Base-by-base conservation (phyloP, 768 basidiomycete species). In the Mycena maculata region DNA sequence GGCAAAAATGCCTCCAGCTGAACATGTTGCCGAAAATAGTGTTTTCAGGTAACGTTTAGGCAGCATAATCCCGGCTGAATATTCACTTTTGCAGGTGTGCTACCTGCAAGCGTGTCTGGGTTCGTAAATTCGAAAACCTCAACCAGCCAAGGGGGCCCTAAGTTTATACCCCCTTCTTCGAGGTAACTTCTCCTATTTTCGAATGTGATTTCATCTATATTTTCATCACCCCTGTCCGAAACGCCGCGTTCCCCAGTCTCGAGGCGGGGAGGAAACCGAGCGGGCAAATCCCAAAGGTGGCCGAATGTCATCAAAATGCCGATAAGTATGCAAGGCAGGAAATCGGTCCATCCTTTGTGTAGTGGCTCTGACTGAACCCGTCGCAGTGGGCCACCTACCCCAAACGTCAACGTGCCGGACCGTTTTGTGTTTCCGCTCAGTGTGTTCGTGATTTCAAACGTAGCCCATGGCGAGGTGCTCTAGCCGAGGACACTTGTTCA, bases 311-410 rank as follows among this genome's bases (percentile, higher is more conserved):
- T 65, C 64, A 11, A 65, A 23, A 20, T 42, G 10, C 16, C 57
- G 64, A n/a, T 15, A 65, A 3, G 28, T 25, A 15, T 18, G 30
- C 48, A 60, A 44, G 12, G 56, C 47, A 22, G 64, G 64, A 38
- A 65, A 65, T 31, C 11, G 44, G 20, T 45, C 22, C 44, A 3
- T 18, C 6, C 4, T 22, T 25, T 3, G 4, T 22, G 23, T 3
- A 3, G 3, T 45, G 41, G 20, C 41, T n/a, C n/a, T n/a, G n/a
- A n/a, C n/a, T 6, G 7, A 13, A 7, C 44, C 3, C 22, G 44
- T 10, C n/a, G n/a, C n/a, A n/a, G 4, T 7, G 23, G 20, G 5
- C 44, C 44, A 45, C 8, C 20, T 4, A 6, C 13, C 8, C 44
- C 54, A 55, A 27, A 27, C 9, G 23, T 55, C 54, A 9, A 55